phyloP scores from a whole-genome alignment of 1,139 yeast genomes.

The Zygoascus sp. region DNA sequence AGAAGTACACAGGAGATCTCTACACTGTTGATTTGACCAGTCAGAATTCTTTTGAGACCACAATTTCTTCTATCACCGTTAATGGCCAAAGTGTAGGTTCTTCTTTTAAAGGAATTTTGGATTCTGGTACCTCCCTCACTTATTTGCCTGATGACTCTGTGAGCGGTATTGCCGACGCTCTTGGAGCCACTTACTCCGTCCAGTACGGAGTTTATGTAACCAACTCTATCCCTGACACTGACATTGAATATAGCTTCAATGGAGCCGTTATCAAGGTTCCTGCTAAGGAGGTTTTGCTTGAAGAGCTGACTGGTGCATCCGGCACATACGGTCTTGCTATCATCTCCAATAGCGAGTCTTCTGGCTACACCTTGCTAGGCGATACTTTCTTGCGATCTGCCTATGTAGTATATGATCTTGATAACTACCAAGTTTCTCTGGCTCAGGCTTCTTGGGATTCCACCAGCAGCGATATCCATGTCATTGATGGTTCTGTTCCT shows the following conservation, averaged over 20 bases:
- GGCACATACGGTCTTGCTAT: slow-evolving; percentile 22
- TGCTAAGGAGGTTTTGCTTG: slow-evolving; percentile 18
- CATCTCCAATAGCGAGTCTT: slow-evolving; percentile 25
- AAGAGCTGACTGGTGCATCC: slow-evolving; percentile 38
- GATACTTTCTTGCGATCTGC: slow-evolving; percentile 64
- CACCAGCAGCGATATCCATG: slow-evolving; percentile 23
- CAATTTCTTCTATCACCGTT: slow-evolving; percentile 1
- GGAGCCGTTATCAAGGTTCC: slow-evolving; percentile 44
- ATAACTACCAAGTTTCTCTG: slow-evolving; percentile 51
- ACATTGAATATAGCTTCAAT: slow-evolving; percentile 38
- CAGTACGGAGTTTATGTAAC: slow-evolving; percentile 14
- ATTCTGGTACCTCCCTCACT: slow-evolving; percentile 16
- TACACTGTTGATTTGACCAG: slow-evolving; percentile 27
- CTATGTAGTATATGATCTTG: slow-evolving; percentile 68
- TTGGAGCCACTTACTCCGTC: slow-evolving; percentile 19
- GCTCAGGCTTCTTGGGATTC: slow-evolving; percentile 31
- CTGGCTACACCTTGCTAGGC: slow-evolving; percentile 45
- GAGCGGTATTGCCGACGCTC: slow-evolving; percentile 15
- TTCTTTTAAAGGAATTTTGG: slow-evolving; percentile 10
- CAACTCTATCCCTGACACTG: slow-evolving; percentile 9
- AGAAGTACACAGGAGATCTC: slow-evolving; percentile 48
- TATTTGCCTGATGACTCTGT: slow-evolving; percentile 23
- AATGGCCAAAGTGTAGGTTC: slow-evolving; percentile 26
- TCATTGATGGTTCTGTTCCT: slow-evolving; percentile 19
- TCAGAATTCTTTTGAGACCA: slow-evolving; percentile 12